Percentiles rank a stretch among this genome's conserved stretches.
These are phyloP conservation scores for Physcomitrium patens DNA, from an alignment of 225 moss, liverwort and hornwort species.

Conservation along the genomic window DNA sequence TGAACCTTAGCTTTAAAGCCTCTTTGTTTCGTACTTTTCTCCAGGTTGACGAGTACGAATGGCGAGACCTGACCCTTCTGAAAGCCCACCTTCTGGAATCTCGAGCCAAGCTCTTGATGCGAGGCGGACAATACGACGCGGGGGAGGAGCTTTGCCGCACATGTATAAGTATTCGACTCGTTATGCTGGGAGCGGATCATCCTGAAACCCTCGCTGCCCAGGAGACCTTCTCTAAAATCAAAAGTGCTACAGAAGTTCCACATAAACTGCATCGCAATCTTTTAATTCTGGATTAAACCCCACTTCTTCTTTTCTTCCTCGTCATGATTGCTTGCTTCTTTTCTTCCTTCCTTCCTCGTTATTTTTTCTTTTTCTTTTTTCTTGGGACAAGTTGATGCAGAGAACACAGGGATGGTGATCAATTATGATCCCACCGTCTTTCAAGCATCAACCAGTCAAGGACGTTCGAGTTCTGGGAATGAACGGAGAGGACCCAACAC, in stretches of 20 bases:
- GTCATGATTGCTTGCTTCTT: no score
- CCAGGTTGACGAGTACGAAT: constrained; percentile 65
- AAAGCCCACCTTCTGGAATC: constrained; percentile 62
- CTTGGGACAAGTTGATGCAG: no score
- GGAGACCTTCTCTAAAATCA: constrained; percentile 50
- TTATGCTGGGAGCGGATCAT: constrained; percentile 65
- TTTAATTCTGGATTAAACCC: no score
- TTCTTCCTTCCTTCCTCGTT: no score
- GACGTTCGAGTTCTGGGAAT: no score
- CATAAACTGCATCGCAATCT: background rate
- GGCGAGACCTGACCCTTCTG: constrained; percentile 69
- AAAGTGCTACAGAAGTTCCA: constrained; percentile 25
- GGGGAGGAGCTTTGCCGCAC: constrained; percentile 64
- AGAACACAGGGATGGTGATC: no score
- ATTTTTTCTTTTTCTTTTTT: background rate
- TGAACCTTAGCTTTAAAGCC: background rate
- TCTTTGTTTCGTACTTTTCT: background rate
- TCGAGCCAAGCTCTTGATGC: constrained; percentile 58
- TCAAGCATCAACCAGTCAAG: no score
- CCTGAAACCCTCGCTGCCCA: constrained; percentile 53
- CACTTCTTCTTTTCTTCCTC: no score
- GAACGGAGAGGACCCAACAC: no score
- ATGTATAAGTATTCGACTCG: constrained; percentile 65
- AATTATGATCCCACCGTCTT: no score
- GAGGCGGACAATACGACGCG: constrained; percentile 58